These are phyloP conservation scores for Cinnamomum micranthum DNA, from an alignment of 164 flowering plant genomes.

Conservation along the genomic window DNA sequence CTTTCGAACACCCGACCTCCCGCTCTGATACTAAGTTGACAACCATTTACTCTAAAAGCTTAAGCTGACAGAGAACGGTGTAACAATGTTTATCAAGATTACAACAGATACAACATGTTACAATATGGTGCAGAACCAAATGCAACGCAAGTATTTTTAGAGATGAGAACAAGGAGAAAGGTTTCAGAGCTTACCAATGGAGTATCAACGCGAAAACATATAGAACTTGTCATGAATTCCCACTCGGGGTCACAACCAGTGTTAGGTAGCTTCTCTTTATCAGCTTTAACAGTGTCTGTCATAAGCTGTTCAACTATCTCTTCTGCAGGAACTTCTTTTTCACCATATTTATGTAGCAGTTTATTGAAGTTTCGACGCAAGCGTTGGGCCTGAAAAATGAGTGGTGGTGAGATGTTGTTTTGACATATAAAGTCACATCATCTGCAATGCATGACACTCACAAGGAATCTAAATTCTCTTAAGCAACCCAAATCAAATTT, in stretches of 20 bases:
- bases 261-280: slow-evolving; percentile 35
- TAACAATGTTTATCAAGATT: neutral
- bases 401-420: too few relatives aligned
- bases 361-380: slow-evolving; percentile 35
- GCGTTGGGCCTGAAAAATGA: slow-evolving; percentile 26
- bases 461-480: too few relatives aligned
- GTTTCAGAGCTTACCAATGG: slow-evolving; percentile 34
- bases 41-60: too few relatives aligned
- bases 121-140: neutral
- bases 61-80: too few relatives aligned
- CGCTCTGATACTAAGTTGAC: too few relatives aligned
- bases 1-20: neutral
- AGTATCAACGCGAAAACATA: slow-evolving; percentile 51
- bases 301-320: slow-evolving; percentile 42
- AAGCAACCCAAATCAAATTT: too few relatives aligned
- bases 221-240: slow-evolving; percentile 44
- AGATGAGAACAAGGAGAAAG: neutral
- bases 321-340: slow-evolving; percentile 25
- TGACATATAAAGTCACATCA: too few relatives aligned
- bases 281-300: slow-evolving; percentile 46
- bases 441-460: too few relatives aligned
- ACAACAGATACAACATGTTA: neutral
- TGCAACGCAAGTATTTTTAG: neutral
- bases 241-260: slow-evolving; percentile 40
- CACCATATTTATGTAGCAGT: slow-evolving; percentile 25